Percentiles rank a stretch among this genome's conserved stretches.
phyloP scores from a whole-genome alignment of 1,139 yeast genomes.

The Lodderomyces parapsilosis region DNA sequence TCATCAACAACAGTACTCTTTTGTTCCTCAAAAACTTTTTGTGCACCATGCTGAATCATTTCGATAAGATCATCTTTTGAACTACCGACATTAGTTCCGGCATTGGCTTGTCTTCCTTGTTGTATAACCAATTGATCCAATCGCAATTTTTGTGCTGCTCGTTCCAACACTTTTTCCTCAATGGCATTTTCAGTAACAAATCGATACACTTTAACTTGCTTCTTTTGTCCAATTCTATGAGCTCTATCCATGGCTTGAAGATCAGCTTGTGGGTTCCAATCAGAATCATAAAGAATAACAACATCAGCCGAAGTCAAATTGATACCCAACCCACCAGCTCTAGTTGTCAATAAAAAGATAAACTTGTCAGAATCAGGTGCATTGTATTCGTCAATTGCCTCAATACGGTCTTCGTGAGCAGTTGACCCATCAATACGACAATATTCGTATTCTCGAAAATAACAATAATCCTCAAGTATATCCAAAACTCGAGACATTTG shows the following conservation, averaged over 20 bases:
- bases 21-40: slow-evolving; percentile 67
- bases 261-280: slow-evolving; percentile 99
- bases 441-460: slow-evolving; percentile 76
- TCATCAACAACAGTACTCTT: slow-evolving; percentile 47
- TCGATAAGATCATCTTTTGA: slow-evolving; percentile 82
- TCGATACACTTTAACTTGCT: slow-evolving; percentile 88
- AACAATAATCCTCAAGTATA: slow-evolving; percentile 90
- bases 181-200: slow-evolving; percentile 95
- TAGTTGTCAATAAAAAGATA: slow-evolving; percentile 82
- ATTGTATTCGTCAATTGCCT: slow-evolving; percentile 90
- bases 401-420: slow-evolving; percentile 87
- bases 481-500: slow-evolving; percentile 94
- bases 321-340: slow-evolving; percentile 99
- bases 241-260: slow-evolving; percentile 99
- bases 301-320: slow-evolving; percentile 91
- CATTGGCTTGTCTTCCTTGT: slow-evolving; percentile 69
- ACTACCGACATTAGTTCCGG: slow-evolving; percentile 39
- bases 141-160: slow-evolving; percentile 92
- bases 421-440: slow-evolving; percentile 96
- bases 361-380: slow-evolving; percentile 81
- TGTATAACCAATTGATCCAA: slow-evolving; percentile 95
- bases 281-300: slow-evolving; percentile 88
- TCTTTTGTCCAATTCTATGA: slow-evolving; percentile 96
- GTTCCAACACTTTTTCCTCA: slow-evolving; percentile 91
- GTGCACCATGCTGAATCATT: slow-evolving; percentile 98